Percentiles rank a stretch among this genome's conserved stretches.
Evolutionary conservation across 768 basidiomycete species (phyloP).

Genomic region (Tylopilus plumbeoviolaceoides): DNA sequence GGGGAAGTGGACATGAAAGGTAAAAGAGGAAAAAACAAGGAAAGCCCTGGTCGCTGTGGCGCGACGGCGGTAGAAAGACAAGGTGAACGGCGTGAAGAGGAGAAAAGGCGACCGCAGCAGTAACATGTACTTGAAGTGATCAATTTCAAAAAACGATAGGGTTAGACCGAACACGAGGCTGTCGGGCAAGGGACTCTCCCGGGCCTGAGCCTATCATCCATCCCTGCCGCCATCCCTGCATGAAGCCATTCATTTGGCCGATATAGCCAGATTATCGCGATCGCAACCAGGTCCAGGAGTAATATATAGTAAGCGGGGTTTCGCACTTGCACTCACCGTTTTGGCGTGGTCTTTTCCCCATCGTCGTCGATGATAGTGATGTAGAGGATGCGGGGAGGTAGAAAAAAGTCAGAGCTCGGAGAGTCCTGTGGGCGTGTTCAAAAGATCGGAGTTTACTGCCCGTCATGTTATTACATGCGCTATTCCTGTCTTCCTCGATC

Average conservation of each 20-base stretch:
- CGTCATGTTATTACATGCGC: background rate
- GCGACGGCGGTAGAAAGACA: background rate
- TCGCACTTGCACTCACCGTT: background rate
- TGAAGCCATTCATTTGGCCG: background rate
- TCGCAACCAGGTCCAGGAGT: background rate
- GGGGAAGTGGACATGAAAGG: constrained; percentile 19
- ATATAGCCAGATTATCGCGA: background rate
- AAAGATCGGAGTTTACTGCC: background rate
- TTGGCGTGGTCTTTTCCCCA: background rate
- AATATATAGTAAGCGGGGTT: background rate
- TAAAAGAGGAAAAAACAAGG: background rate
- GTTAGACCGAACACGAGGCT: background rate
- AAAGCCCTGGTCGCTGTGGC: background rate
- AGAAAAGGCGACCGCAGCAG: background rate
- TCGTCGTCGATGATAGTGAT: background rate
- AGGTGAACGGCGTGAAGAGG: background rate
- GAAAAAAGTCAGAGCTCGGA: background rate
- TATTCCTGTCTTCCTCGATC: background rate
- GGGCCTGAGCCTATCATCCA: background rate
- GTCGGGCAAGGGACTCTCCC: background rate
- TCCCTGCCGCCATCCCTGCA: background rate
- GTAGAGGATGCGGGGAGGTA: background rate
- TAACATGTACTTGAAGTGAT: background rate
- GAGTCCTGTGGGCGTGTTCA: background rate
- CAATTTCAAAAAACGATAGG: background rate